Conservation (phyloP, 257 asterid genomes). For the Nicotiana noctiflora region DNA sequence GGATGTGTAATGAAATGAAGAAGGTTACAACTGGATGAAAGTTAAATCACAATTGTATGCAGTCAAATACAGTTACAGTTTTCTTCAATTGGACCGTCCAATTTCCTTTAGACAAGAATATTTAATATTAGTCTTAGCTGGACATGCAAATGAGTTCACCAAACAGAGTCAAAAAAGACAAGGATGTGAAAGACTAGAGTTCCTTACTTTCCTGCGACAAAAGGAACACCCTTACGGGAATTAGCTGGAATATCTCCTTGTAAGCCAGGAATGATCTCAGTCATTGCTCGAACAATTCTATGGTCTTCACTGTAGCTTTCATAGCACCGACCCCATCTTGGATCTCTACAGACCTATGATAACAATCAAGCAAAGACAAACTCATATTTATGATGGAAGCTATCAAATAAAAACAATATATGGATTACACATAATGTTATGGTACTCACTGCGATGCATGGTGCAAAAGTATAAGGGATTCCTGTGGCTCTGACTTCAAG, state of each 20-base stretch:
- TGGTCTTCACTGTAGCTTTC: slow-evolving; percentile 40
- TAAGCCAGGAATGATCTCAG: slow-evolving; percentile 28
- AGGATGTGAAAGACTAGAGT: not conserved
- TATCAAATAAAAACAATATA: not conserved
- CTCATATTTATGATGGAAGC: not conserved
- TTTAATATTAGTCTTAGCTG: no score
- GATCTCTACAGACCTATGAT: slow-evolving; percentile 34
- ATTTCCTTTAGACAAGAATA: no score
- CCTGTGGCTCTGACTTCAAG: slow-evolving; percentile 40
- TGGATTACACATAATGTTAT: not conserved
- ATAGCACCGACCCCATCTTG: slow-evolving; percentile 40
- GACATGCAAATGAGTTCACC: not conserved
- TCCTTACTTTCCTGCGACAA: slow-evolving; percentile 13
- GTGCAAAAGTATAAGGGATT: slow-evolving; percentile 30
- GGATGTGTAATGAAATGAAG: not conserved
- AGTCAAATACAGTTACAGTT: not conserved
- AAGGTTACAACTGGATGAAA: not conserved
- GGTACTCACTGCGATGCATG: slow-evolving; percentile 29
- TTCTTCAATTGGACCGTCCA: no score
- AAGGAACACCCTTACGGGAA: slow-evolving; percentile 18
- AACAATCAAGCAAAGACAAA: not conserved
- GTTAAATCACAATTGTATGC: not conserved
- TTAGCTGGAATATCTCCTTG: slow-evolving; percentile 24
- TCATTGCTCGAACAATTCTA: slow-evolving; percentile 25
- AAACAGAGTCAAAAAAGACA: not conserved